Conservation (phyloP, 164 flowering plant genomes). For the Umbellularia californica region DNA sequence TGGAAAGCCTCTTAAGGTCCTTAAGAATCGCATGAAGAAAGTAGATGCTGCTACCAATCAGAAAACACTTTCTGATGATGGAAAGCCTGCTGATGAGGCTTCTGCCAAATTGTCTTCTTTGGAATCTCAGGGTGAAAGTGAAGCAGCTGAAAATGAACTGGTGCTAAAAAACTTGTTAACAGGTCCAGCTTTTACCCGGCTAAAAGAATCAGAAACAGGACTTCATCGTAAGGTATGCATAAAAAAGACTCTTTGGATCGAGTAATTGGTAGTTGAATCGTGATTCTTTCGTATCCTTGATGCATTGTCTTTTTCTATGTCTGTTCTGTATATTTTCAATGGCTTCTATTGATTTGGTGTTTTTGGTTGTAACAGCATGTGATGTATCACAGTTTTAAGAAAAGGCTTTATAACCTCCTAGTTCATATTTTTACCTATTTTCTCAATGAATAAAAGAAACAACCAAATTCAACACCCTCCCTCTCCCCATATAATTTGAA, state of each 20-base stretch:
- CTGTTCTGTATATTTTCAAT: not conserved
- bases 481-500: no score
- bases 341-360: not conserved
- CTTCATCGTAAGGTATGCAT: constrained; percentile 75
- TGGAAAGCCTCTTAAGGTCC: constrained; percentile 74
- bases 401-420: not conserved
- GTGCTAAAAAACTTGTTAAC: constrained; percentile 51
- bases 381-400: not conserved
- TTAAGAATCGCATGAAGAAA: constrained; percentile 62
- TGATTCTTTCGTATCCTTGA: not conserved
- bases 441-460: not conserved
- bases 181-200: constrained; percentile 68
- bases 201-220: constrained; percentile 89
- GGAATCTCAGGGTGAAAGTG: constrained; percentile 37
- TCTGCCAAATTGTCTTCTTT: constrained; percentile 21
- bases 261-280: not conserved
- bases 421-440: constrained; percentile 3
- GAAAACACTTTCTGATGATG: constrained; percentile 29
- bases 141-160: constrained; percentile 50
- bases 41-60: constrained; percentile 35
- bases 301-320: not conserved
- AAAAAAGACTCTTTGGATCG: not conserved
- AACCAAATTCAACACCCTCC: no score
- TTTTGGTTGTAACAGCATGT: no score
- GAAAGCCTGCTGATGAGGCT: constrained; percentile 25